These are phyloP conservation scores for Penicillium hordei DNA, from an alignment of 2,329 filamentous ascomycete species.

Conservation along the genomic window DNA sequence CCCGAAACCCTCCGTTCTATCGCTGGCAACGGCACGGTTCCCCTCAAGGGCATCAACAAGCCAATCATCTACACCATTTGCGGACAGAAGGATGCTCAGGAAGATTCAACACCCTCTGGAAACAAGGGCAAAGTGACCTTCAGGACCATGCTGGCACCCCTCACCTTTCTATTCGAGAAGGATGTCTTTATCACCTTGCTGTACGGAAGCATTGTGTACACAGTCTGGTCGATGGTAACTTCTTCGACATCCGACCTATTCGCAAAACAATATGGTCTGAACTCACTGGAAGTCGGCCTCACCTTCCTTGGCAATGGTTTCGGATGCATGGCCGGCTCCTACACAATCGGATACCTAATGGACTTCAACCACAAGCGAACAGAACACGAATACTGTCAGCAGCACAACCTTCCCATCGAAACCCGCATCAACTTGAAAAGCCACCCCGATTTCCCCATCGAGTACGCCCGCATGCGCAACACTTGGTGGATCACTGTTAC, in stretches of 20 bases:
- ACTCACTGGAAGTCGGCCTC: conserved; percentile 42
- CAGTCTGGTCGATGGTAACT: conserved; percentile 52
- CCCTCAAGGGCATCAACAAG: conserved; percentile 41
- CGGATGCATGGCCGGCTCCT: conserved; percentile 46
- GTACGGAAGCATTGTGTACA: conserved; percentile 48
- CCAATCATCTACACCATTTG: conserved; percentile 40
- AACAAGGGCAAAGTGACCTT: conserved; percentile 31
- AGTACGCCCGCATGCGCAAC: conserved; percentile 39
- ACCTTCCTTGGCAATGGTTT: conserved; percentile 45
- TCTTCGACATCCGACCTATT: conserved; percentile 45
- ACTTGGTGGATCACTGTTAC: conserved; percentile 42
- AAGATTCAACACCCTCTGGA: conserved; percentile 12
- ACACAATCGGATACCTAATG: conserved; percentile 45
- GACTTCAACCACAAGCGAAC: conserved; percentile 40
- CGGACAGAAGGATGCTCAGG: conserved; percentile 20
- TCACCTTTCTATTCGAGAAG: conserved; percentile 47
- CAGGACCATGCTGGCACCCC: conserved; percentile 40
- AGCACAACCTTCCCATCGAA: conserved; percentile 32
- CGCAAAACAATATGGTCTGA: conserved; percentile 41
- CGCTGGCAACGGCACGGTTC: conserved; percentile 47
- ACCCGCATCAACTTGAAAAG: conserved; percentile 31
- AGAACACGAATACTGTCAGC: conserved; percentile 35
- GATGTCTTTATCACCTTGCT: conserved; percentile 48
- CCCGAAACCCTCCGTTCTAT: conserved; percentile 49
- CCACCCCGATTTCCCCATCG: conserved; percentile 45